A percentile compares a stretch with the other conserved stretches of the same genome.
These are phyloP conservation scores for Penicillium concentricum DNA, from an alignment of 2,329 filamentous ascomycete species.

Conservation along the genomic window DNA sequence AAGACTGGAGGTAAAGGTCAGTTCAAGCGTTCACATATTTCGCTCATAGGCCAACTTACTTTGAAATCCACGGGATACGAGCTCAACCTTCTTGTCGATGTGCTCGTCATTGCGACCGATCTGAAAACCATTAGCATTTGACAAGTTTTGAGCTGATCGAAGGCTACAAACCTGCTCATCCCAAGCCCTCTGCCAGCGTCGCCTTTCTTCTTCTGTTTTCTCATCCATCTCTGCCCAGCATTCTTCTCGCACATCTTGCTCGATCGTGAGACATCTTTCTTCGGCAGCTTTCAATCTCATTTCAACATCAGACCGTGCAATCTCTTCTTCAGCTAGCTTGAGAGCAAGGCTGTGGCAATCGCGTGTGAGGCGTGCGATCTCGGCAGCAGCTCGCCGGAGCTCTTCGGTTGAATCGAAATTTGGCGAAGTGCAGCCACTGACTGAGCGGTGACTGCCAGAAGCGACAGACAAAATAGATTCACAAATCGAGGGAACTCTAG, in stretches of 20 bases:
- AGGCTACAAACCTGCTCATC: conserved; percentile 62
- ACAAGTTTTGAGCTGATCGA: background rate
- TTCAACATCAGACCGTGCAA: conserved; percentile 69
- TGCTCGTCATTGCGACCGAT: conserved; percentile 76
- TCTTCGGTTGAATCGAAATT: conserved; percentile 56
- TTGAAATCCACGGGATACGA: conserved; percentile 59
- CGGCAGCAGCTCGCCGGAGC: conserved; percentile 76
- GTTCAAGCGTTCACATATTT: background rate
- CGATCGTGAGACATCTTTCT: conserved; percentile 67
- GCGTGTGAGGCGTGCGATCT: conserved; percentile 74
- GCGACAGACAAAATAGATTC: conserved; percentile 59
- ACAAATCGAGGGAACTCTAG: conserved; percentile 79
- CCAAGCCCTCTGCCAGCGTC: conserved; percentile 76
- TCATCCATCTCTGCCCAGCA: conserved; percentile 84
- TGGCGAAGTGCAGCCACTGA: conserved; percentile 46
- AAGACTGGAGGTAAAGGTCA: conserved; percentile 39
- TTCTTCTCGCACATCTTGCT: conserved; percentile 84
- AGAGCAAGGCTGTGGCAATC: conserved; percentile 74
- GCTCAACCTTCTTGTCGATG: conserved; percentile 82
- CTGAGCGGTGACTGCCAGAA: conserved; percentile 33
- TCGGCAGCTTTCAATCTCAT: conserved; percentile 67
- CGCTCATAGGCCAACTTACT: conserved; percentile 31
- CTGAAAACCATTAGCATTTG: conserved; percentile 25
- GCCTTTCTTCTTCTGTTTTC: conserved; percentile 70
- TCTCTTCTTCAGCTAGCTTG: conserved; percentile 68